phyloP scores from a whole-genome alignment of 2,329 filamentous ascomycete species.

The Aspergillus ochraceoroseus region DNA sequence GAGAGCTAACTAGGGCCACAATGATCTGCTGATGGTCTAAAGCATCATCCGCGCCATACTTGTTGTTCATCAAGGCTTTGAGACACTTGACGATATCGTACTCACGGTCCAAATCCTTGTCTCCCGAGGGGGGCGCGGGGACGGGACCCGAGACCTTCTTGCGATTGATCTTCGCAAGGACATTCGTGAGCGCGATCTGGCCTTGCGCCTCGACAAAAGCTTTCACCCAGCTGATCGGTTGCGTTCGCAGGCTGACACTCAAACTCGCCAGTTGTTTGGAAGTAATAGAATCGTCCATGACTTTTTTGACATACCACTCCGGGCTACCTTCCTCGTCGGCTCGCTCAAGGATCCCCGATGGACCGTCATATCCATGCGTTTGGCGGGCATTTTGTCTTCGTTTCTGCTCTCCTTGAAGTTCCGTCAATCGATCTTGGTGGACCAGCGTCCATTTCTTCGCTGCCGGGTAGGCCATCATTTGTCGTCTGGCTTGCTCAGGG shows the following conservation, averaged over 20 bases:
- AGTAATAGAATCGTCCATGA: conserved; percentile 92
- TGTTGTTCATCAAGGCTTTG: conserved; percentile 98
- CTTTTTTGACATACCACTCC: conserved; percentile 95
- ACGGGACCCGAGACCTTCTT: conserved; percentile 70
- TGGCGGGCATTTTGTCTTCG: conserved; percentile 68
- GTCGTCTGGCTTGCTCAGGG: conserved; percentile 85
- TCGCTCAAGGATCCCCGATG: conserved; percentile 64
- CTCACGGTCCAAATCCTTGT: conserved; percentile 82
- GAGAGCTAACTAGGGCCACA: conserved; percentile 75
- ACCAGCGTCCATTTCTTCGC: conserved; percentile 97
- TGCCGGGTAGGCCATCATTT: conserved; percentile 93
- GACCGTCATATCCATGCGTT: conserved; percentile 61
- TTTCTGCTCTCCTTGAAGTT: conserved; percentile 92
- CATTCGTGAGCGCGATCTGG: conserved; percentile 89
- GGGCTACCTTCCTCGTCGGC: conserved; percentile 93
- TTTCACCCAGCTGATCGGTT: conserved; percentile 96
- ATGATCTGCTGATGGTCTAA: conserved; percentile 85
- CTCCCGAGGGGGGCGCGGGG: conserved; percentile 56
- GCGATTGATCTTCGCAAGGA: conserved; percentile 89
- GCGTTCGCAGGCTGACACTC: conserved; percentile 89
- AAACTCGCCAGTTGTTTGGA: conserved; percentile 87
- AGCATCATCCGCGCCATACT: conserved; percentile 95
- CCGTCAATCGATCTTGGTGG: conserved; percentile 87
- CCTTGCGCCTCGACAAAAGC: conserved; percentile 96
- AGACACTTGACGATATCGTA: conserved; percentile 98